Percentiles rank a stretch among this genome's conserved stretches.
Conservation (phyloP, 441 rosid species). For the Pelargonium australe region DNA sequence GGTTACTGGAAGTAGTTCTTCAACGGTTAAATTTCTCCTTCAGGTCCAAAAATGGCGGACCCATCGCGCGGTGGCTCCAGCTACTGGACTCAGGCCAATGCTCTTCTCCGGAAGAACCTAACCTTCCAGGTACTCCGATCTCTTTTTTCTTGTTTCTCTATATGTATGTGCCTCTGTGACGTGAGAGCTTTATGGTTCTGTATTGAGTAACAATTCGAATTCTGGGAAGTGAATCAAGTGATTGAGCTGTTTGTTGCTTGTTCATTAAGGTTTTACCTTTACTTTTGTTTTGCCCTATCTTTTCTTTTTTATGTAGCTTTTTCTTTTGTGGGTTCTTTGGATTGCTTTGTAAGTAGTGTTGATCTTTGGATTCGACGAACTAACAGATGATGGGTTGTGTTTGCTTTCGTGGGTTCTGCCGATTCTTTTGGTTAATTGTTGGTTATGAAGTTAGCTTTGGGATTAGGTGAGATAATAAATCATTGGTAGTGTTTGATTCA, state of each 20-base stretch:
- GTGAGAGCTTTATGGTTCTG: neutral
- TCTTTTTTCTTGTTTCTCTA: neutral
- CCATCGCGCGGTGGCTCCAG: slow-evolving; percentile 42
- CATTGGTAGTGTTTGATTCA: too few relatives aligned
- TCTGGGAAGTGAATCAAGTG: neutral
- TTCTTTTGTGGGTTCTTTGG: too few relatives aligned
- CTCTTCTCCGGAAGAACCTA: slow-evolving; percentile 74
- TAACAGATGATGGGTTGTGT: neutral
- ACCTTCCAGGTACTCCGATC: slow-evolving; percentile 58
- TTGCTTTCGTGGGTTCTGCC: neutral
- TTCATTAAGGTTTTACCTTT: neutral
- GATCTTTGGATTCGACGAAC: neutral
- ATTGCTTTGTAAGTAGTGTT: neutral
- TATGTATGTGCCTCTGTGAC: neutral
- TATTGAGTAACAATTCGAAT: neutral
- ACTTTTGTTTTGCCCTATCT: neutral
- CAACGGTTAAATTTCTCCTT: slow-evolving; percentile 8
- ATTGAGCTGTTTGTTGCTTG: neutral
- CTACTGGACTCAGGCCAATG: slow-evolving; percentile 73
- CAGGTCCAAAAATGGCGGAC: slow-evolving; percentile 39
- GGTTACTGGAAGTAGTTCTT: neutral
- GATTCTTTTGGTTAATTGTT: too few relatives aligned
- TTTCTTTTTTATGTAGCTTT: neutral
- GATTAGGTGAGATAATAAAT: too few relatives aligned
- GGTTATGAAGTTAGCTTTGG: too few relatives aligned